These are phyloP conservation scores for Fraxinus sp. DNA, from an alignment of 305 asterid genomes.

Conservation along the genomic window DNA sequence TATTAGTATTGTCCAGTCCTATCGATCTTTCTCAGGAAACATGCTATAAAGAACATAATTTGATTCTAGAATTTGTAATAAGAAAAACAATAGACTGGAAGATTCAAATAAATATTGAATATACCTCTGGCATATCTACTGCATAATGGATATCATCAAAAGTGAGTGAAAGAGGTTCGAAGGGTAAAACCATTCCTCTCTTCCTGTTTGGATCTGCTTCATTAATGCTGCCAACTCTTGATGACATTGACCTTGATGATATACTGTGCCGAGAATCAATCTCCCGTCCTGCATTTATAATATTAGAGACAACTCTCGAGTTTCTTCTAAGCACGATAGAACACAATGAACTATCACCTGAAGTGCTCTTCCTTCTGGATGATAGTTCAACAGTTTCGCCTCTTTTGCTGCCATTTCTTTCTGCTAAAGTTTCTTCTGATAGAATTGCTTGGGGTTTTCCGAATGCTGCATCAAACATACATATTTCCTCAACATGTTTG, in stretches of 20 bases:
- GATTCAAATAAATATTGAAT: not conserved
- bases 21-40: not conserved
- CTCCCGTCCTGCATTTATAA: slow-evolving; percentile 30
- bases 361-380: slow-evolving; percentile 30
- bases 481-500: not conserved
- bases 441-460: slow-evolving; percentile 65
- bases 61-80: not conserved
- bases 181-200: slow-evolving; percentile 91
- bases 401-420: slow-evolving; percentile 39
- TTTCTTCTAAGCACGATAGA: not conserved
- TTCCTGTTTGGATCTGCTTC: slow-evolving; percentile 45
- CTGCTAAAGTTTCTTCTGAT: slow-evolving; percentile 53
- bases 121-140: slow-evolving; percentile 93
- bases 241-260: slow-evolving; percentile 54
- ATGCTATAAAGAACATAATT: not conserved
- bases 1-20: not conserved
- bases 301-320: not conserved
- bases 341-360: slow-evolving; percentile 26
- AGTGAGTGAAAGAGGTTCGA: slow-evolving; percentile 79
- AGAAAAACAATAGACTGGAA: not conserved
- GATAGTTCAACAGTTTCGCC: slow-evolving; percentile 39
- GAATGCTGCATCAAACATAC: slow-evolving; percentile 57
- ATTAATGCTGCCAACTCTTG: slow-evolving; percentile 52
- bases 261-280: slow-evolving; percentile 35
- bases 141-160: slow-evolving; percentile 75